phyloP scores from a whole-genome alignment of 805 yeast species.

The Saturnispora zaruensis region DNA sequence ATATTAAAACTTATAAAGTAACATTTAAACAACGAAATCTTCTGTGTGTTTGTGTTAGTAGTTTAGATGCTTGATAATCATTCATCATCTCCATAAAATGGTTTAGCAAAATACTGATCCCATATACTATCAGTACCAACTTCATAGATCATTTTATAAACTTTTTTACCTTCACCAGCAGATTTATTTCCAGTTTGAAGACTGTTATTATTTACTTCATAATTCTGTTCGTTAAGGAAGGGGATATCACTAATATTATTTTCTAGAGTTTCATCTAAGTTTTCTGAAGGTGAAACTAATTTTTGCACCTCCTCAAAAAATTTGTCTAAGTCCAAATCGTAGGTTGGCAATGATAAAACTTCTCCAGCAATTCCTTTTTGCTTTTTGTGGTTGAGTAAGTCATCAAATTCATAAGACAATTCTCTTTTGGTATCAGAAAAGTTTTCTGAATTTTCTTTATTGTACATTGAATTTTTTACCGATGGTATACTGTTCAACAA shows the following conservation, averaged over 20 bases:
- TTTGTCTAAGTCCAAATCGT: constrained; percentile 32
- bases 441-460: constrained; percentile 1
- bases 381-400: constrained; percentile 2
- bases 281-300: constrained; percentile 17
- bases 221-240: background rate
- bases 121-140: constrained; percentile 59
- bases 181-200: background rate
- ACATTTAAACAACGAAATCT: background rate
- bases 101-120: constrained; percentile 49
- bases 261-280: constrained; percentile 11
- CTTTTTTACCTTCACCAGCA: constrained; percentile 40
- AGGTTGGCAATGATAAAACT: constrained; percentile 26
- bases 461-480: constrained; percentile 11
- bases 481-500: constrained; percentile 31
- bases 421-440: background rate
- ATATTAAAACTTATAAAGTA: too few species aligned
- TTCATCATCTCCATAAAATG: constrained; percentile 16
- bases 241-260: constrained; percentile 14
- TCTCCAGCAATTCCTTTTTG: background rate
- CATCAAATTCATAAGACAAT: background rate
- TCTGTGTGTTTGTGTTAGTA: background rate
- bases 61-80: background rate
- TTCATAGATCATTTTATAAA: constrained; percentile 54
- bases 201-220: background rate
- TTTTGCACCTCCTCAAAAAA: constrained; percentile 43